Conservation (phyloP, 768 basidiomycete species). For the Lactifluus hygrophoroides region DNA sequence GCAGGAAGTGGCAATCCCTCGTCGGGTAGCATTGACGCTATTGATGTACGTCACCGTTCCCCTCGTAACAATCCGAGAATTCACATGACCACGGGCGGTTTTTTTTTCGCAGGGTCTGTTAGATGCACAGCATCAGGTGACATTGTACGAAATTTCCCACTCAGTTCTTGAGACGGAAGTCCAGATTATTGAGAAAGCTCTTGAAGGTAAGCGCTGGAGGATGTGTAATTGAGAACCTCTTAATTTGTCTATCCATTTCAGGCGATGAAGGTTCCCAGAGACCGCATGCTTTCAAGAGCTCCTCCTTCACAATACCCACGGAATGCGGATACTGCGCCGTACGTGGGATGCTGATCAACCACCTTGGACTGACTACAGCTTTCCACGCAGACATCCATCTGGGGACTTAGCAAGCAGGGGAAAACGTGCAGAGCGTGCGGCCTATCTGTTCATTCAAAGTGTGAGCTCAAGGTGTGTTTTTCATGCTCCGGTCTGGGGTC, state of each 20-base stretch:
- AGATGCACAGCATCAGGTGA: slow-evolving; percentile 53
- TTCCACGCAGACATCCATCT: slow-evolving; percentile 57
- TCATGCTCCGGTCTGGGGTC: slow-evolving; percentile 3
- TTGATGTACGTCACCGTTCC: slow-evolving; percentile 40
- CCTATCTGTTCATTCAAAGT: slow-evolving; percentile 74
- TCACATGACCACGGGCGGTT: slow-evolving; percentile 6
- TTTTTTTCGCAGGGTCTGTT: slow-evolving; percentile 43
- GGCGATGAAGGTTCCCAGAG: slow-evolving; percentile 64
- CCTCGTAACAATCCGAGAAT: slow-evolving; percentile 2
- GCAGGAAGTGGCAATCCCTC: slow-evolving; percentile 41
- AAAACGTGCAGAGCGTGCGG: slow-evolving; percentile 77
- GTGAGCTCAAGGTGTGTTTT: slow-evolving; percentile 65
- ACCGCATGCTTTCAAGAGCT: slow-evolving; percentile 77
- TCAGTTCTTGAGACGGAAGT: slow-evolving; percentile 56
- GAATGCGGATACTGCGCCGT: slow-evolving; percentile 65
- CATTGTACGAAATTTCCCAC: slow-evolving; percentile 46
- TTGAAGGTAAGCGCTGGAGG: slow-evolving; percentile 45
- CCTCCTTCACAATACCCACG: slow-evolving; percentile 80
- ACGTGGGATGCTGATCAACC: background rate
- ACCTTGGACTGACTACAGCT: background rate
- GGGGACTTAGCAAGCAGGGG: slow-evolving; percentile 82
- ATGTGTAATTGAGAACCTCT: background rate
- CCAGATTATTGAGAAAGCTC: slow-evolving; percentile 45
- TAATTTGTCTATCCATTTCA: slow-evolving; percentile 24
- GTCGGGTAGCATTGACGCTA: slow-evolving; percentile 49